Evolutionary conservation across 140 eudicot genomes (phyloP), one percentile per base, ranked within the genome.

Genomic region (Ambrosia hybrid): DNA sequence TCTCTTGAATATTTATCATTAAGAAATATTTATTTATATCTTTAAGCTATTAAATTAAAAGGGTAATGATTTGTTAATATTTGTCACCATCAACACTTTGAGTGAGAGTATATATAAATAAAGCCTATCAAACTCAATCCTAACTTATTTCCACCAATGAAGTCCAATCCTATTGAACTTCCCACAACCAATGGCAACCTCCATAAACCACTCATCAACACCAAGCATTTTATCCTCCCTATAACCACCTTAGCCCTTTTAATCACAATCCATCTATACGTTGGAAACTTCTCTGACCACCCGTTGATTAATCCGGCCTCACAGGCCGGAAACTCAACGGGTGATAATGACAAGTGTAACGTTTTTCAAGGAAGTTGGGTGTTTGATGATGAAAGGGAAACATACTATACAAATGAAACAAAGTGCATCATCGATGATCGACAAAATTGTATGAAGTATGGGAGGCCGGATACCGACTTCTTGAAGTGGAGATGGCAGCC

Each of bases 401-500:
- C 90, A 6, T 88, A 88, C 43, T 91, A 91, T 34, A 91, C 96
- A 10, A 86, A 91, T 43, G 85, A 75, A 38, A 88, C 93, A 0
- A 73, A 84, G 57, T 91, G 96, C 41, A 73, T 77, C 0, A 91
- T 91, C 15, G 93, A 91, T 45, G 90, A 88, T 61, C 69, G 90
- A 61, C 97, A 91, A 46, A 91, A 91, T 51, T 91, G 97, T 79
- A 88, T 88, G 85, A 91, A 88, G 65, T 84, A 79, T 73, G 97
- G 97, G 10, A 70, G 97, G 51, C 96, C 96, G 6, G 97, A 91
- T 61, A 73, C 83, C 2, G 96, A 77, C 45, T 91, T 80, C 85
- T 73, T 88, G 89, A 88, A 81, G 75, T 91, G 97, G 97, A 86
- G 81, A 80, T 91, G 97, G 97, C 82, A 86, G 65, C 97, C 97